phyloP scores from a whole-genome alignment of 176 grass and related monocot species.

The Microstegium vimineum region DNA sequence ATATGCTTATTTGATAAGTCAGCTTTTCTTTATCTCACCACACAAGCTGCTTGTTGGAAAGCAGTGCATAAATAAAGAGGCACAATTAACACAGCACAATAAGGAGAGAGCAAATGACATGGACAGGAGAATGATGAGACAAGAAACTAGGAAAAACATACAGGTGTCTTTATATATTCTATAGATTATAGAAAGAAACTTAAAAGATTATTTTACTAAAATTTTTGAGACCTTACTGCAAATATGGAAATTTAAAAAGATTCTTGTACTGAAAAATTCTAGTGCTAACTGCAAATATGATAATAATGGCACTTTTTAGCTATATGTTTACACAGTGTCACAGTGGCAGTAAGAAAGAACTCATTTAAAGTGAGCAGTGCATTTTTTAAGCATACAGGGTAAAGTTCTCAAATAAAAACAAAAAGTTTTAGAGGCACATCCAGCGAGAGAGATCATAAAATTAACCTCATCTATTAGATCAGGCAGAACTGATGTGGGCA shows the following conservation, averaged over 20 bases:
- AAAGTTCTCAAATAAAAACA: neutral
- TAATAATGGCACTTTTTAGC: neutral
- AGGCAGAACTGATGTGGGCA: constrained; percentile 39
- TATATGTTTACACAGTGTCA: neutral
- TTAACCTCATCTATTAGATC: constrained; percentile 65
- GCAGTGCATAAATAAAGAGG: neutral
- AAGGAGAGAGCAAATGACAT: neutral
- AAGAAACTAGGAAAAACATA: neutral
- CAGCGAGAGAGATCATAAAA: constrained; percentile 24
- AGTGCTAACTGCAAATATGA: neutral
- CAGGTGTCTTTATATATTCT: neutral
- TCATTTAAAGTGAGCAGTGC: neutral
- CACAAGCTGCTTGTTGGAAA: neutral
- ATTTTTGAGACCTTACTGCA: neutral
- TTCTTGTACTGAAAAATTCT: neutral
- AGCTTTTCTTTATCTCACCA: neutral
- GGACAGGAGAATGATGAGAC: neutral
- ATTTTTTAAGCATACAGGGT: neutral
- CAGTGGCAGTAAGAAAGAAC: neutral
- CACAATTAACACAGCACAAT: neutral
- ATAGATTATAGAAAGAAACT: neutral
- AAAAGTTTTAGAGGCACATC: neutral
- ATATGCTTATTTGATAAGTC: neutral
- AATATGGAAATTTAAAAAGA: neutral
- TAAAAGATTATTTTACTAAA: too few relatives aligned